These are phyloP conservation scores for Drechslerella stenobrocha DNA, from an alignment of 2,329 filamentous ascomycete species.

Conservation along the genomic window DNA sequence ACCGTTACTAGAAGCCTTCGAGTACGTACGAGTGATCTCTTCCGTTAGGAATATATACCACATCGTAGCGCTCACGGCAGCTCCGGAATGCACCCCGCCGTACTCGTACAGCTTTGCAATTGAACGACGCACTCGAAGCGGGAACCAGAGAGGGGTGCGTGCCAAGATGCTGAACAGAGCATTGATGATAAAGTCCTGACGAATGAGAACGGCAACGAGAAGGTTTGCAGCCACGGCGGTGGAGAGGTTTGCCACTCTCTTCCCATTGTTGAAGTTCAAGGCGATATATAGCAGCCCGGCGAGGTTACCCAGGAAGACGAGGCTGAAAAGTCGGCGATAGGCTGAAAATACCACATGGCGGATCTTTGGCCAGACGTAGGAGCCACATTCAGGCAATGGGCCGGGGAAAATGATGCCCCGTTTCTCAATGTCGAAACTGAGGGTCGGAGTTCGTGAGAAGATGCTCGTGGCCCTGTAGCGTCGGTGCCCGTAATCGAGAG, in stretches of 20 bases:
- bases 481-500: constrained; percentile 35
- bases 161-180: constrained; percentile 58
- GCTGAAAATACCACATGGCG: constrained; percentile 55
- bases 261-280: constrained; percentile 27
- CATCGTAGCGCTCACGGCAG: constrained; percentile 58
- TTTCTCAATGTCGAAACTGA: constrained; percentile 39
- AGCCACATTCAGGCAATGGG: constrained; percentile 21
- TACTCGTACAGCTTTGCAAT: constrained; percentile 62
- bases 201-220: constrained; percentile 59
- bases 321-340: constrained; percentile 57
- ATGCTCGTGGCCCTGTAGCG: constrained; percentile 34
- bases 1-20: constrained; percentile 16
- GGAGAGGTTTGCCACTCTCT: constrained; percentile 22
- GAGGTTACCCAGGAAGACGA: constrained; percentile 57
- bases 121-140: constrained; percentile 58
- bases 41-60: constrained; percentile 59
- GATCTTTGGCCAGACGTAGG: constrained; percentile 58
- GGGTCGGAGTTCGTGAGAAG: constrained; percentile 29
- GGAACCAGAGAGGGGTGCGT: constrained; percentile 57
- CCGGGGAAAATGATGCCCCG: constrained; percentile 21
- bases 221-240: constrained; percentile 57
- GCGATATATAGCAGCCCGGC: constrained; percentile 42
- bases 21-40: constrained; percentile 53
- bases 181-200: constrained; percentile 62
- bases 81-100: constrained; percentile 62